Conservation (phyloP, 208 protist genomes). For the Wallacemonas collosoma region DNA sequence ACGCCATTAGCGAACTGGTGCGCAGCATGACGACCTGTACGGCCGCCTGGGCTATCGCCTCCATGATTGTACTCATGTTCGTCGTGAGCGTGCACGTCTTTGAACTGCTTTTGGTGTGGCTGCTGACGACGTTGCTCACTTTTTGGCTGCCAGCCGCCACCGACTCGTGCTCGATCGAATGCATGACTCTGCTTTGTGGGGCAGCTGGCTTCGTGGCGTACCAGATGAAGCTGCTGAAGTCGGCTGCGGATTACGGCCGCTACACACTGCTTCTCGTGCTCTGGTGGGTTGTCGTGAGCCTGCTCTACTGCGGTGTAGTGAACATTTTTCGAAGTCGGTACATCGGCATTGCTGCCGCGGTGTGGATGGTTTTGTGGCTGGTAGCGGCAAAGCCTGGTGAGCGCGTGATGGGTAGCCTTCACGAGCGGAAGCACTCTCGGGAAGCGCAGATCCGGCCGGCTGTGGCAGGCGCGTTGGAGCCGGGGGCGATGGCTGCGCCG, state of each 20-base stretch:
- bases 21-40: constrained; percentile 51
- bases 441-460: neutral
- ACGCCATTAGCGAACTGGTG: constrained; percentile 53
- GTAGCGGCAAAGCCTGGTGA: constrained; percentile 17
- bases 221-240: constrained; percentile 41
- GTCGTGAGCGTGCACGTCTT: constrained; percentile 90
- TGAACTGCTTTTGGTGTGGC: constrained; percentile 84
- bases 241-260: constrained; percentile 33
- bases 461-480: neutral
- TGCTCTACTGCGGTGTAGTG: constrained; percentile 47
- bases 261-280: constrained; percentile 51
- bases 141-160: constrained; percentile 85
- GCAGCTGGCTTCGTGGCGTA: constrained; percentile 39
- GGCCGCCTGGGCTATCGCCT: constrained; percentile 55
- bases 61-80: constrained; percentile 56
- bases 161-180: constrained; percentile 71
- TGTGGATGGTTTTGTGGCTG: constrained; percentile 31
- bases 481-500: neutral
- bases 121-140: constrained; percentile 72
- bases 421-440: constrained; percentile 1
- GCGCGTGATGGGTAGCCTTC: neutral
- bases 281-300: constrained; percentile 62
- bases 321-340: constrained; percentile 58
- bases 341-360: constrained; percentile 38
- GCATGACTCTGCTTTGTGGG: constrained; percentile 61